Evolutionary conservation across 345 rosid genomes (phyloP).

Genomic region (Corchorus olitorius): DNA sequence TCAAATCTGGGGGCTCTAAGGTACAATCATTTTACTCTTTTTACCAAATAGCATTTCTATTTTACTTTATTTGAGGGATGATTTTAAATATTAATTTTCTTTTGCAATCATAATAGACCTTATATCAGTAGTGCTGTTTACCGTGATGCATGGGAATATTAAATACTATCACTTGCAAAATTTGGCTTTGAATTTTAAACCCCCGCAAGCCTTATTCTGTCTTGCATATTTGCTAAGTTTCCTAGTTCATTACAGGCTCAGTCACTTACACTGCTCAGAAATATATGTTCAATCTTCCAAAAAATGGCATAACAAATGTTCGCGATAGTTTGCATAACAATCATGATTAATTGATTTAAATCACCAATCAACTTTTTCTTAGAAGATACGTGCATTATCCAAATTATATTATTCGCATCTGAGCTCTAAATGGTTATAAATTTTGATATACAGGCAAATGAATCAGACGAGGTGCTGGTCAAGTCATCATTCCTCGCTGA

Average conservation of each 20-base stretch:
- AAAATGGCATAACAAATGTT: neutral
- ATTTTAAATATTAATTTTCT: neutral
- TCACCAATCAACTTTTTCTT: slow-evolving; percentile 3
- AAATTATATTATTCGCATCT: neutral
- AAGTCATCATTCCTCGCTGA: slow-evolving; percentile 91
- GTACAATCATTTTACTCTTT: slow-evolving; percentile 36
- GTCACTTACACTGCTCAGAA: neutral
- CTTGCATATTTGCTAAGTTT: neutral
- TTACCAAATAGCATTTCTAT: neutral
- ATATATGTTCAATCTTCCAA: slow-evolving; percentile 4
- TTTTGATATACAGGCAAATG: slow-evolving; percentile 49
- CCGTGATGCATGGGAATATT: neutral
- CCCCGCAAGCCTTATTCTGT: neutral
- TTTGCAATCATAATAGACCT: neutral
- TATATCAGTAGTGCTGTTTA: neutral
- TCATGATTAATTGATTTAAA: neutral
- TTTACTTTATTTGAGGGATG: neutral
- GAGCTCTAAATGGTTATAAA: slow-evolving; percentile 18
- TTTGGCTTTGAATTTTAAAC: neutral
- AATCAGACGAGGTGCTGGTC: slow-evolving; percentile 78
- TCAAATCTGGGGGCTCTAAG: slow-evolving; percentile 57
- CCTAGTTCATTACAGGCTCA: neutral
- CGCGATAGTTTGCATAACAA: neutral
- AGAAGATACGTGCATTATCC: slow-evolving; percentile 4
- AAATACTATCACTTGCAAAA: neutral